phyloP scores from a whole-genome alignment of 75 land plant species.

The Selaginella tamariscina region DNA sequence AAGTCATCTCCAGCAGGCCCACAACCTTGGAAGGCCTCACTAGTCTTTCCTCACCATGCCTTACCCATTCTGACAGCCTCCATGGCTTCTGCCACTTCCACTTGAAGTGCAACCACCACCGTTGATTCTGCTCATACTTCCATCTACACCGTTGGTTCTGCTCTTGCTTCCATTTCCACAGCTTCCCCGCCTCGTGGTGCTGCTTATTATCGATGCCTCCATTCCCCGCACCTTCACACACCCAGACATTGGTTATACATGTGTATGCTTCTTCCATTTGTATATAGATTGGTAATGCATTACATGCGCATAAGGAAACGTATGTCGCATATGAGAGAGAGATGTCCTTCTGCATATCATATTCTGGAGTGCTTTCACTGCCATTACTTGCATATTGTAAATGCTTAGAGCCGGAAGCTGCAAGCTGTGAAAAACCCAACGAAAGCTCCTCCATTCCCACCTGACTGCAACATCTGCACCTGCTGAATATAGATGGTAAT shows the following conservation, averaged over 20 bases:
- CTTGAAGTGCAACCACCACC: slow-evolving; percentile 83
- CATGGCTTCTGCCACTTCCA: slow-evolving; percentile 98
- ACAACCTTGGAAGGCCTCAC: slow-evolving; percentile 37
- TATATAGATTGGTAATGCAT: not conserved
- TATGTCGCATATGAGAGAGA: not conserved
- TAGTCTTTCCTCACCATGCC: slow-evolving; percentile 68
- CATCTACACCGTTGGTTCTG: slow-evolving; percentile 40
- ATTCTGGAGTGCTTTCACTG: not conserved
- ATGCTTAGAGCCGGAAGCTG: slow-evolving; percentile 1
- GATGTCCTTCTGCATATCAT: not conserved
- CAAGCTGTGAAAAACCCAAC: slow-evolving; percentile 10
- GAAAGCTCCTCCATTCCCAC: slow-evolving; percentile 14
- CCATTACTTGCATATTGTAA: not conserved
- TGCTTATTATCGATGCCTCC: no score
- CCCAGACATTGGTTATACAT: no score
- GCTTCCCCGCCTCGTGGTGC: slow-evolving; percentile 69
- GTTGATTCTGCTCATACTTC: no score
- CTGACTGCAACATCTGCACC: slow-evolving; percentile 3
- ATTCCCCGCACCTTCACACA: no score
- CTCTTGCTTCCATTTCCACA: slow-evolving; percentile 50
- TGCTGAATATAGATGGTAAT: not conserved
- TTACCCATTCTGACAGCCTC: slow-evolving; percentile 75
- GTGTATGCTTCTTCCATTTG: not conserved
- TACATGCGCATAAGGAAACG: not conserved
- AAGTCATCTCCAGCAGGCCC: slow-evolving; percentile 20